Evolutionary conservation across 2,329 filamentous ascomycete species (phyloP).

Genomic region (Cercospora zeina): DNA sequence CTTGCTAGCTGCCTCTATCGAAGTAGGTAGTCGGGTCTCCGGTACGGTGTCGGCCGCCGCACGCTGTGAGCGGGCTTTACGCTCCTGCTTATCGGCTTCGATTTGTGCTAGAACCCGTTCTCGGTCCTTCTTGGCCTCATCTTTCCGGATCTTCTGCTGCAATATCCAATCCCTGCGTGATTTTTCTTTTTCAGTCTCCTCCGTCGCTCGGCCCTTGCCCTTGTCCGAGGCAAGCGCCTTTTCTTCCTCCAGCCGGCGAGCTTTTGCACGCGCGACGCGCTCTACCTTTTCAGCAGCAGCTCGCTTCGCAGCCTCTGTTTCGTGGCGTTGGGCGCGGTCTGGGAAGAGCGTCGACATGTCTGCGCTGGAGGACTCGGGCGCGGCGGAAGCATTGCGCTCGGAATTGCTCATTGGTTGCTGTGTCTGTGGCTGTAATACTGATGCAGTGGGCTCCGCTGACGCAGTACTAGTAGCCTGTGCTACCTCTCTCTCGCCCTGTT

Average conservation of each 20-base stretch:
- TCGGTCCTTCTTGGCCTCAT: constrained; percentile 67
- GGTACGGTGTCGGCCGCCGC: constrained; percentile 19
- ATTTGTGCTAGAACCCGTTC: constrained; percentile 72
- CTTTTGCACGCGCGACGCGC: constrained; percentile 41
- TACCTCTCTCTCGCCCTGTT: not conserved
- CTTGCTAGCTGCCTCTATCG: constrained; percentile 26
- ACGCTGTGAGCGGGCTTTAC: constrained; percentile 57
- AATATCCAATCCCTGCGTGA: constrained; percentile 41
- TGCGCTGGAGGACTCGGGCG: constrained; percentile 4
- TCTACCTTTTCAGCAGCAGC: constrained; percentile 54
- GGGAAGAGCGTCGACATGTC: constrained; percentile 45
- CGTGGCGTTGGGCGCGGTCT: constrained; percentile 54
- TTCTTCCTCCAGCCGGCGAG: constrained; percentile 44
- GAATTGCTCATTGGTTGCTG: not conserved
- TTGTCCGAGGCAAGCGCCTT: constrained; percentile 30
- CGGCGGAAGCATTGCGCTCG: not conserved
- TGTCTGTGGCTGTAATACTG: not conserved
- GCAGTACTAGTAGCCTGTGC: not conserved
- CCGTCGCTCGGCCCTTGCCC: constrained; percentile 38
- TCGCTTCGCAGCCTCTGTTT: constrained; percentile 46
- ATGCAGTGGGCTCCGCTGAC: not conserved
- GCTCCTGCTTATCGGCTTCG: constrained; percentile 71
- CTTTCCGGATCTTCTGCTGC: constrained; percentile 60
- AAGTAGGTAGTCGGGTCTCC: constrained; percentile 18
- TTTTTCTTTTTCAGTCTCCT: constrained; percentile 39